Evolutionary conservation across 1,284 basidiomycete genomes (phyloP).

Genomic region (Cryptococcus deneoformans): DNA sequence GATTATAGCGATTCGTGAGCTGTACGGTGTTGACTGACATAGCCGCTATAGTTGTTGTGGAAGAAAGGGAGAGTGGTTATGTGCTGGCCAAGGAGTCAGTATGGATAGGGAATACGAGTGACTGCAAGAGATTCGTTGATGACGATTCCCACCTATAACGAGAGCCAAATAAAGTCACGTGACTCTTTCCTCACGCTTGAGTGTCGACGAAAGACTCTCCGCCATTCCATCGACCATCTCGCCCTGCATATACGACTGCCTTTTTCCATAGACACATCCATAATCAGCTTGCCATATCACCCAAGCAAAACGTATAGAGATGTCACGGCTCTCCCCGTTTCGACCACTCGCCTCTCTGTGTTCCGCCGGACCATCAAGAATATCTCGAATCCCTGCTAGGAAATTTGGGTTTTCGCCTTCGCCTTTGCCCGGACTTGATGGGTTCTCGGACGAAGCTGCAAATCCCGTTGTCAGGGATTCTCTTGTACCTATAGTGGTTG

Average conservation of each 20-base stretch:
- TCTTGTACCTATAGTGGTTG: slow-evolving; percentile 87
- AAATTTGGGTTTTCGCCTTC: slow-evolving; percentile 5
- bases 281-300: too few relatives aligned
- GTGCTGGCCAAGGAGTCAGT: background rate
- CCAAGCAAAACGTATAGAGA: background rate
- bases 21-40: slow-evolving; percentile 17
- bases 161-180: background rate
- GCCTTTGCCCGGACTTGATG: background rate
- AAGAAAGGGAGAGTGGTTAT: background rate
- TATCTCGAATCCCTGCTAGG: slow-evolving; percentile 1
- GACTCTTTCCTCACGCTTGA: background rate
- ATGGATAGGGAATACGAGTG: background rate
- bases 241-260: too few relatives aligned
- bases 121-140: background rate
- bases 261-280: too few relatives aligned
- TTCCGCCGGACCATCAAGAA: slow-evolving; percentile 22
- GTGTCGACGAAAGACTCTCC: background rate
- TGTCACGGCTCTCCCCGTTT: slow-evolving; percentile 7
- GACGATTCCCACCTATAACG: background rate
- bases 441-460: slow-evolving; percentile 14
- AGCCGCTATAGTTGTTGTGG: too few relatives aligned
- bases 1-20: background rate
- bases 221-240: too few relatives aligned
- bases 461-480: slow-evolving; percentile 35
- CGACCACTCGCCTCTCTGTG: slow-evolving; percentile 1